phyloP scores from a whole-genome alignment of 257 asterid species.

The Thymus mandschuricus region DNA sequence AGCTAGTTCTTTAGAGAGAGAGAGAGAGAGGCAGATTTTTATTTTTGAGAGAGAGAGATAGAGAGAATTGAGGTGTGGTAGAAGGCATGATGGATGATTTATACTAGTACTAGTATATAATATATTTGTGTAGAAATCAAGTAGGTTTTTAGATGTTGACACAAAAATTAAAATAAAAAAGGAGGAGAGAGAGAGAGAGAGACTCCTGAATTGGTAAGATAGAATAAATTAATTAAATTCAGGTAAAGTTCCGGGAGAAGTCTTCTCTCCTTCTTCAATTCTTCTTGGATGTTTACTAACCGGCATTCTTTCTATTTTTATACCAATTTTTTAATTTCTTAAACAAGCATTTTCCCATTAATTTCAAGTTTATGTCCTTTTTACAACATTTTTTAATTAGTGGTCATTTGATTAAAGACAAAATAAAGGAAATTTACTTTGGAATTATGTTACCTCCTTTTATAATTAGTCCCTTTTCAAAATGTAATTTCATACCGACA shows the following conservation, averaged over 20 bases:
- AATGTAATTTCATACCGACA: too few relatives aligned
- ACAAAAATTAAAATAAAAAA: conserved; percentile 17
- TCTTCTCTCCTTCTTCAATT: conserved; percentile 48
- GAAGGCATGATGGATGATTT: conserved; percentile 9
- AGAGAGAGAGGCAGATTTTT: conserved; percentile 1
- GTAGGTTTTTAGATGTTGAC: conserved; percentile 34
- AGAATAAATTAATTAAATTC: conserved; percentile 15
- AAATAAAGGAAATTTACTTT: not conserved
- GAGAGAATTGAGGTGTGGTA: conserved; percentile 22
- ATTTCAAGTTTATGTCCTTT: conserved; percentile 36
- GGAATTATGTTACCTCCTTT: not conserved
- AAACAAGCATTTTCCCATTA: conserved; percentile 23
- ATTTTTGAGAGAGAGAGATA: not conserved
- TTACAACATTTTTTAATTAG: not conserved
- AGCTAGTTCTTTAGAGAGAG: conserved; percentile 19
- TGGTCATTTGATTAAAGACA: conserved; percentile 10
- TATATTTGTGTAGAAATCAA: conserved; percentile 18
- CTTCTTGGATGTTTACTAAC: conserved; percentile 40
- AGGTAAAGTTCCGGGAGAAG: conserved; percentile 44
- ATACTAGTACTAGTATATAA: conserved; percentile 13
- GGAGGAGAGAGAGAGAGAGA: too few relatives aligned
- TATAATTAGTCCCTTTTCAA: not conserved
- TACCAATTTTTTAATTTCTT: conserved; percentile 4
- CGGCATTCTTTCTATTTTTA: not conserved
- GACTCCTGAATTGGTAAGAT: conserved; percentile 40